A percentile compares a stretch with the other conserved stretches of the same genome.
phyloP scores from a whole-genome alignment of 2,329 filamentous ascomycete species.

The Fusarium albidum region DNA sequence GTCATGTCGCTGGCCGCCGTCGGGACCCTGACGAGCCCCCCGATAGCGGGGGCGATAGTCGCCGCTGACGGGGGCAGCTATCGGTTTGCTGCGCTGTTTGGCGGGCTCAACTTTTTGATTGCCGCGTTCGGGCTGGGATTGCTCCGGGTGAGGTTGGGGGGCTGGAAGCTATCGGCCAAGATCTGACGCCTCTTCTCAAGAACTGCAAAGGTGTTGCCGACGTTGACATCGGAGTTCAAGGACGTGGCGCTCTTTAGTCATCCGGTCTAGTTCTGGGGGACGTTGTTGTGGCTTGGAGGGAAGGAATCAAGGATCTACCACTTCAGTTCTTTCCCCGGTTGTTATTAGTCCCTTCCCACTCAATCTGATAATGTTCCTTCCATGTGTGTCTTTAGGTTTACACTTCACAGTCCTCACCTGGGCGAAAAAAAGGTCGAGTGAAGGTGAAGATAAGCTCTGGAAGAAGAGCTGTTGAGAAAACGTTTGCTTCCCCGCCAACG shows the following conservation, averaged over 20 bases:
- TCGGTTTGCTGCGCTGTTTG: constrained; percentile 26
- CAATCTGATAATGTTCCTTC: too few relatives aligned
- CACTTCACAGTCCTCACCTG: too few relatives aligned
- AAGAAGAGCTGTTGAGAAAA: neutral
- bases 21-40: constrained; percentile 24
- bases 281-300: neutral
- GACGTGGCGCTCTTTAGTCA: neutral
- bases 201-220: neutral
- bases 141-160: constrained; percentile 23
- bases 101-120: constrained; percentile 26
- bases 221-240: neutral
- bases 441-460: too few relatives aligned
- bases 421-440: too few relatives aligned
- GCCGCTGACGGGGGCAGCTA: constrained; percentile 24
- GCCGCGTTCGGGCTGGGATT: constrained; percentile 19
- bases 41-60: constrained; percentile 22
- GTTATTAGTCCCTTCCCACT: too few relatives aligned
- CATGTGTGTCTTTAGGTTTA: too few relatives aligned
- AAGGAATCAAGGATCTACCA: too few relatives aligned
- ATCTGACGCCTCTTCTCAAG: constrained; percentile 10
- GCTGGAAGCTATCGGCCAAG: constrained; percentile 18
- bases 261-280: neutral
- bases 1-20: constrained; percentile 23
- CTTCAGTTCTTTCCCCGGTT: too few relatives aligned
- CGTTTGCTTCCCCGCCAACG: neutral